phyloP scores from a whole-genome alignment of 2,329 filamentous ascomycete genomes.

The Curvularia verruculosa region DNA sequence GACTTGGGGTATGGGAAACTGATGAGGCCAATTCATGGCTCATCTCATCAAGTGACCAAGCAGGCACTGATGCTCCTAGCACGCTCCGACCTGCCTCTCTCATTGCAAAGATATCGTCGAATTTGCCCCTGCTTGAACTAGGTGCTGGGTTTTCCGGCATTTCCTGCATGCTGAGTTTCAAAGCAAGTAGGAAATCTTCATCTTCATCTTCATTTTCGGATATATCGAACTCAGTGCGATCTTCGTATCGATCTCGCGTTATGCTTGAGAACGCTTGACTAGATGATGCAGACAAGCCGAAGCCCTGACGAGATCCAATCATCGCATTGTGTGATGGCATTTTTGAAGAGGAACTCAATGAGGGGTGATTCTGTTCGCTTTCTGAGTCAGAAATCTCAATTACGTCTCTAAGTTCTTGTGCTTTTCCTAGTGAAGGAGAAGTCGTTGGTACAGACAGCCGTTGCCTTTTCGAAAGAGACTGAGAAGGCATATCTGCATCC shows the following conservation, averaged over 20 bases:
- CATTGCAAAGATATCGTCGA: slow-evolving; percentile 9
- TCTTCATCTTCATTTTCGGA: slow-evolving; percentile 5
- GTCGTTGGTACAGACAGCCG: not conserved
- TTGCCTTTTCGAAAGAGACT: not conserved
- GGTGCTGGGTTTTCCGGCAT: not conserved
- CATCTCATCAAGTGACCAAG: slow-evolving; percentile 9
- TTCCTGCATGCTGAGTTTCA: slow-evolving; percentile 20
- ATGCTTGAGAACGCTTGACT: not conserved
- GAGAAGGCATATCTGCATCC: not conserved
- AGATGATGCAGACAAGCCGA: not conserved
- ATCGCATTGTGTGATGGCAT: not conserved
- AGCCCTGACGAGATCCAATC: not conserved
- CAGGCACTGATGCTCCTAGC: slow-evolving; percentile 3
- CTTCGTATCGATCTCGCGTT: not conserved
- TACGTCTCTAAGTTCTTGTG: not conserved
- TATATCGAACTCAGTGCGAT: not conserved
- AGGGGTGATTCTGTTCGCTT: slow-evolving; percentile 1
- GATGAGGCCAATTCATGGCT: not conserved
- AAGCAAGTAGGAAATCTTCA: slow-evolving; percentile 15
- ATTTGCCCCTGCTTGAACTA: not conserved
- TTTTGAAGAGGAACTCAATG: not conserved
- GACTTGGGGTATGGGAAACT: not conserved
- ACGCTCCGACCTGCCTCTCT: slow-evolving; percentile 10
- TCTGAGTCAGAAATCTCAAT: slow-evolving; percentile 23
- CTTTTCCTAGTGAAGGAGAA: not conserved